Evolutionary conservation across 176 grass and related monocot species (phyloP).

Genomic region (Zoysia pacifica): DNA sequence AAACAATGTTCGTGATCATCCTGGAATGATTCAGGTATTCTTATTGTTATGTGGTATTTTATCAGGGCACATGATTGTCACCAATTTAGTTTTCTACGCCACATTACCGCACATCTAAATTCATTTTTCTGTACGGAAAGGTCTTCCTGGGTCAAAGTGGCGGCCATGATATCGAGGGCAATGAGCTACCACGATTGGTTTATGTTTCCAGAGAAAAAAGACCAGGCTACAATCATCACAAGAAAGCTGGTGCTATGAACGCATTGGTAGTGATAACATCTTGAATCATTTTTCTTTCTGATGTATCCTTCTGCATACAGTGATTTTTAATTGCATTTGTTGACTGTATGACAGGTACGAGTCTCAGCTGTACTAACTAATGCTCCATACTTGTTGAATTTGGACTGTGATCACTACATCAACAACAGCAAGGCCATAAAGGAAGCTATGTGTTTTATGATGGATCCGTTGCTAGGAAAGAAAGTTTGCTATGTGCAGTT

Average conservation of each 20-base stretch:
- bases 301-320: background rate
- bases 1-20: conserved; percentile 90
- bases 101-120: background rate
- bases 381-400: conserved; percentile 80
- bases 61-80: background rate
- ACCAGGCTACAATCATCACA: conserved; percentile 87
- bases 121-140: conserved; percentile 37
- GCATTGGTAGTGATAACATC: conserved; percentile 56
- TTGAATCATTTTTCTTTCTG: conserved; percentile 19
- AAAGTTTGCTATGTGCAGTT: conserved; percentile 93
- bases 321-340: background rate
- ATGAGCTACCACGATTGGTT: conserved; percentile 85
- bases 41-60: background rate
- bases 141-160: conserved; percentile 96
- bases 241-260: conserved; percentile 96
- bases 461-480: conserved; percentile 89
- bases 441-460: conserved; percentile 98
- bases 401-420: conserved; percentile 95
- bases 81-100: background rate
- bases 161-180: conserved; percentile 80
- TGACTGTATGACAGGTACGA: conserved; percentile 44
- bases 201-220: conserved; percentile 97
- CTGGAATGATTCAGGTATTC: conserved; percentile 95
- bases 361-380: conserved; percentile 64
- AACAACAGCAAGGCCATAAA: conserved; percentile 86